Evolutionary conservation across 352 stramenopile species (phyloP).

Genomic region (Aphanomyces stellatus): DNA sequence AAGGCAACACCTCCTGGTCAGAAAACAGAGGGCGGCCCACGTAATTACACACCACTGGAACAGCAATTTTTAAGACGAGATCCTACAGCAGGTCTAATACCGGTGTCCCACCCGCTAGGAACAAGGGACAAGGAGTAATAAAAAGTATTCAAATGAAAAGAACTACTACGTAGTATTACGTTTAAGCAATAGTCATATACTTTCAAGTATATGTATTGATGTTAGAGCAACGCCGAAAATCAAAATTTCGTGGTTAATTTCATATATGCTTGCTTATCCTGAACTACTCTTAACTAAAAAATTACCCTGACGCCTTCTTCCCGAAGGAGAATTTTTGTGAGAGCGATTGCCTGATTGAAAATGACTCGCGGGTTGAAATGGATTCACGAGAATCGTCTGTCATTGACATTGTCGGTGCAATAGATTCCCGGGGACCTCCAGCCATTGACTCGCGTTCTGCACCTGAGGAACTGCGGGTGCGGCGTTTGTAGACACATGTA

Average conservation of each 20-base stretch:
- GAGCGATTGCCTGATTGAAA: constrained; percentile 1
- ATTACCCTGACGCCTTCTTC: background rate
- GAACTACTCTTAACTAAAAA: background rate
- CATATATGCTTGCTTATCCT: too few relatives aligned
- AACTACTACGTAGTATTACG: too few relatives aligned
- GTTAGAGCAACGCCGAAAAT: too few relatives aligned
- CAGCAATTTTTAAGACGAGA: background rate
- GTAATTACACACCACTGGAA: background rate
- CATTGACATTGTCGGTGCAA: background rate
- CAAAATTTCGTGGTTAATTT: background rate
- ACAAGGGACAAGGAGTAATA: too few relatives aligned
- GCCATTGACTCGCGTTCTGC: constrained; percentile 4
- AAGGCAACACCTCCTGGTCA: background rate
- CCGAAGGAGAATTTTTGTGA: background rate
- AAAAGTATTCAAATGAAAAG: too few relatives aligned
- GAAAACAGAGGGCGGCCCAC: background rate
- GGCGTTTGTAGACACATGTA: constrained; percentile 65
- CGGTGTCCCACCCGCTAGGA: background rate
- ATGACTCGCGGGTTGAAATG: constrained; percentile 3
- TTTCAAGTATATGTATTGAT: too few relatives aligned
- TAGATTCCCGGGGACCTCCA: background rate
- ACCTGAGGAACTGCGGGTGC: constrained; percentile 6
- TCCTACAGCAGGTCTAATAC: background rate
- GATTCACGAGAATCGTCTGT: background rate
- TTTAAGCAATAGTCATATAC: too few relatives aligned